A percentile compares a stretch with the other conserved stretches of the same genome.
Conservation (phyloP, 441 rosid species). For the Populus hybrid region DNA sequence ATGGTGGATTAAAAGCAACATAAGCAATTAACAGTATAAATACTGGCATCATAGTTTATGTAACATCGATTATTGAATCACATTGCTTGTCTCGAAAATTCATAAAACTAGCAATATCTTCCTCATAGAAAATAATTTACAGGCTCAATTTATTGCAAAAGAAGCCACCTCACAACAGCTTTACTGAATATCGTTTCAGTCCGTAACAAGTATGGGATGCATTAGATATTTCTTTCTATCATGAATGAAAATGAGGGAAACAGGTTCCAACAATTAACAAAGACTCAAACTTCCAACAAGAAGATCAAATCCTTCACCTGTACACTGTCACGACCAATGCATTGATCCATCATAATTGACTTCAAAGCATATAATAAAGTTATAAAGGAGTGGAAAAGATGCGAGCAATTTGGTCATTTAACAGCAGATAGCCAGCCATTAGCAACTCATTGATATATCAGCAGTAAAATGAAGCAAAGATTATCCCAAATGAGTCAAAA, state of each 20-base stretch:
- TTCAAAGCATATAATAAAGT: not conserved
- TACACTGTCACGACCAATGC: not conserved
- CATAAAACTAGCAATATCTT: not conserved
- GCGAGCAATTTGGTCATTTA: not conserved
- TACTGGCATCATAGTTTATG: not conserved
- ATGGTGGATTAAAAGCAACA: not conserved
- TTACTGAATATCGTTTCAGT: not conserved
- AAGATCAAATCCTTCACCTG: not conserved
- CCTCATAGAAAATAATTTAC: not conserved
- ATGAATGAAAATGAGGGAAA: not conserved
- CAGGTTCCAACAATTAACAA: not conserved
- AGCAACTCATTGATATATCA: not conserved
- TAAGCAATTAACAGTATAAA: slow-evolving; percentile 1
- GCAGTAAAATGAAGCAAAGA: not conserved
- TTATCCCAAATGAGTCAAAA: not conserved
- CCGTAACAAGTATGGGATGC: not conserved
- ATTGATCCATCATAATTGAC: not conserved
- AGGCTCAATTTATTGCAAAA: not conserved
- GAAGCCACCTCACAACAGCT: not conserved
- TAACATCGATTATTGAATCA: not conserved
- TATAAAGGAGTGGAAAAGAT: not conserved
- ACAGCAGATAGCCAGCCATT: not conserved
- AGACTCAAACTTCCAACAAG: not conserved
- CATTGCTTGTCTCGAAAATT: not conserved
- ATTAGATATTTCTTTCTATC: not conserved